These are phyloP conservation scores for Spiraea crenata DNA, from an alignment of 331 rosid genomes.

Conservation along the genomic window DNA sequence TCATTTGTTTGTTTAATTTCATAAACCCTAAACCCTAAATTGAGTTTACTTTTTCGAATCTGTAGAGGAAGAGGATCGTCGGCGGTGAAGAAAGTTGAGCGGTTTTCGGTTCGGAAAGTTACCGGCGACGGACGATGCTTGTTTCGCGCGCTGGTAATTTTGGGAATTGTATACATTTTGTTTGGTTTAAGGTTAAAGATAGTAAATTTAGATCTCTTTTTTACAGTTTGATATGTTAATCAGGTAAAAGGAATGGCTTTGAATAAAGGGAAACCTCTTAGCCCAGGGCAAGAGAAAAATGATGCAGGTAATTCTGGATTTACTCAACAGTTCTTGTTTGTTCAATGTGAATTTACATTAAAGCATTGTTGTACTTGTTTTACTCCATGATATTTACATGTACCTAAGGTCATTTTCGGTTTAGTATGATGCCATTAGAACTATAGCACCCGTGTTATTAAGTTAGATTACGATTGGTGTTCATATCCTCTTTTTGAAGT, in stretches of 20 bases:
- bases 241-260: constrained; percentile 94
- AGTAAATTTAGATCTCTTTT: neutral
- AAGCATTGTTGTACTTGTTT: neutral
- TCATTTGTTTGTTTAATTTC: neutral
- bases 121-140: constrained; percentile 90
- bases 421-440: neutral
- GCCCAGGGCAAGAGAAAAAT: constrained; percentile 72
- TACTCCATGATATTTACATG: neutral
- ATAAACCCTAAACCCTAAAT: neutral
- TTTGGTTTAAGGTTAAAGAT: neutral
- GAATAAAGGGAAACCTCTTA: constrained; percentile 66
- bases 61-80: constrained; percentile 51
- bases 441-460: neutral
- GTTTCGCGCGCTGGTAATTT: constrained; percentile 81
- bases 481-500: neutral
- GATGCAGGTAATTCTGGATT: constrained; percentile 62
- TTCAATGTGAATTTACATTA: neutral
- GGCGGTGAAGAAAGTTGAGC: constrained; percentile 65
- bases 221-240: neutral
- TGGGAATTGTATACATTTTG: neutral
- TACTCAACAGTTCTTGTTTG: neutral
- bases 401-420: neutral
- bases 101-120: constrained; percentile 63
- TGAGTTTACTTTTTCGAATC: neutral
- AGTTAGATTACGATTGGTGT: neutral